Conservation (phyloP, 139 green algal species). For the Closterium sp. region DNA sequence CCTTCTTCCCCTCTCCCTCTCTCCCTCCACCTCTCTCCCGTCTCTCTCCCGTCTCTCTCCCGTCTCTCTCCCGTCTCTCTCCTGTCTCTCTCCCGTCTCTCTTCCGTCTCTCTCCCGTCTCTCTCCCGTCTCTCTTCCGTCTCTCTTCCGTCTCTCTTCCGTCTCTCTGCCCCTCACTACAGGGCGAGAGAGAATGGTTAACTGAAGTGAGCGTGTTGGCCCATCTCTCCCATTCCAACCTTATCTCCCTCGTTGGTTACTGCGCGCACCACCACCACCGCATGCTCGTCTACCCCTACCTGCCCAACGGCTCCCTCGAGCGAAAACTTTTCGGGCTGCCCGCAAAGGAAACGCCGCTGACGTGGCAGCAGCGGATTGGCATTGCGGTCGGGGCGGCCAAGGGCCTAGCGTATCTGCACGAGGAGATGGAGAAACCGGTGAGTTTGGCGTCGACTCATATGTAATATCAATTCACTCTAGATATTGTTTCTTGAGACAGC, state of each 20-base stretch:
- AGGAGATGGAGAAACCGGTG: background rate
- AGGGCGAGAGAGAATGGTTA: constrained; percentile 31
- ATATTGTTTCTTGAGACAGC: too few relatives aligned
- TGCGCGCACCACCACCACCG: constrained; percentile 24
- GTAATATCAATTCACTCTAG: too few relatives aligned
- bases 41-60: too few relatives aligned
- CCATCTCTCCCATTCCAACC: constrained; percentile 22
- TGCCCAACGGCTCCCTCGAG: constrained; percentile 21
- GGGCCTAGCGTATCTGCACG: constrained; percentile 34
- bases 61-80: too few relatives aligned
- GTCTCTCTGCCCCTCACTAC: background rate
- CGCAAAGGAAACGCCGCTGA: constrained; percentile 11
- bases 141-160: too few relatives aligned
- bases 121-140: too few relatives aligned
- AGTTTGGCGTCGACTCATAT: too few relatives aligned
- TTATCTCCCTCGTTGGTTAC: constrained; percentile 22
- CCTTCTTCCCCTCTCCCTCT: too few relatives aligned
- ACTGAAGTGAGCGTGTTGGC: constrained; percentile 22
- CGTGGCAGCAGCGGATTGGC: constrained; percentile 33
- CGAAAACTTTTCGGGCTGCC: background rate
- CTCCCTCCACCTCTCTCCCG: too few relatives aligned
- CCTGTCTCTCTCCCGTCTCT: too few relatives aligned
- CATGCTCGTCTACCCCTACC: constrained; percentile 27
- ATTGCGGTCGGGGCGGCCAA: constrained; percentile 38
- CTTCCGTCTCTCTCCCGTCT: too few relatives aligned